phyloP scores from a whole-genome alignment of 108 stramenopile species.

The Bacterosira constricta region DNA sequence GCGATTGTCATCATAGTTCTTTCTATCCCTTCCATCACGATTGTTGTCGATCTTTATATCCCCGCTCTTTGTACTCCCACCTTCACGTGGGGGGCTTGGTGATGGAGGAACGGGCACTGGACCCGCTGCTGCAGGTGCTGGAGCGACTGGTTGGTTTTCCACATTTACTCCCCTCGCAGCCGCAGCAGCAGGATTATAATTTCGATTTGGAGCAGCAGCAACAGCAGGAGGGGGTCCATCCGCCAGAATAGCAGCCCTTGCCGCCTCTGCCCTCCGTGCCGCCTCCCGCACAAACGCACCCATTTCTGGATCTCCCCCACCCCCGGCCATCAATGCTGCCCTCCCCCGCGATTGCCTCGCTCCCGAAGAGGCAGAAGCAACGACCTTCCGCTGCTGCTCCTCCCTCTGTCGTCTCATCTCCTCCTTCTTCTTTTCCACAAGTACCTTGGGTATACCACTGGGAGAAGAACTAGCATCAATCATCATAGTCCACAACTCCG shows the following conservation, averaged over 20 bases:
- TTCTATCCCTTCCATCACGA: not conserved
- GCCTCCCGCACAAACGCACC: conserved; percentile 59
- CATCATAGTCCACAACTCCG: conserved; percentile 80
- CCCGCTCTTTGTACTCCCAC: not conserved
- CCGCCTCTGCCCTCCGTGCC: conserved; percentile 59
- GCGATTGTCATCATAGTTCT: too few relatives aligned
- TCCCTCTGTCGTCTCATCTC: conserved; percentile 56
- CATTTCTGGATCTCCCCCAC: conserved; percentile 43
- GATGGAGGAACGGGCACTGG: conserved; percentile 37
- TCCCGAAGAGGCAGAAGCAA: not conserved
- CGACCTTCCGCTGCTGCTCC: conserved; percentile 11
- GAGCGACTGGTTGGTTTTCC: not conserved
- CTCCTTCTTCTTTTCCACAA: conserved; percentile 87
- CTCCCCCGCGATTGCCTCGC: not conserved
- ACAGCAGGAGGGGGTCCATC: conserved; percentile 14
- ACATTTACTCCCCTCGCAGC: not conserved
- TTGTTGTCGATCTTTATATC: not conserved
- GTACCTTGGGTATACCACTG: conserved; percentile 68
- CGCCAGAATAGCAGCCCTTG: conserved; percentile 41
- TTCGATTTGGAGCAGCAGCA: conserved; percentile 6
- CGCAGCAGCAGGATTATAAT: not conserved
- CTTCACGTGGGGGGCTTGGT: conserved; percentile 25
- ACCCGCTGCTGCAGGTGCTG: not conserved
- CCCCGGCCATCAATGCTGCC: not conserved
- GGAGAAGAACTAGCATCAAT: conserved; percentile 70